A percentile compares a stretch with the other conserved stretches of the same genome.
phyloP scores from a whole-genome alignment of 805 yeast species.

The Candida chilensis region DNA sequence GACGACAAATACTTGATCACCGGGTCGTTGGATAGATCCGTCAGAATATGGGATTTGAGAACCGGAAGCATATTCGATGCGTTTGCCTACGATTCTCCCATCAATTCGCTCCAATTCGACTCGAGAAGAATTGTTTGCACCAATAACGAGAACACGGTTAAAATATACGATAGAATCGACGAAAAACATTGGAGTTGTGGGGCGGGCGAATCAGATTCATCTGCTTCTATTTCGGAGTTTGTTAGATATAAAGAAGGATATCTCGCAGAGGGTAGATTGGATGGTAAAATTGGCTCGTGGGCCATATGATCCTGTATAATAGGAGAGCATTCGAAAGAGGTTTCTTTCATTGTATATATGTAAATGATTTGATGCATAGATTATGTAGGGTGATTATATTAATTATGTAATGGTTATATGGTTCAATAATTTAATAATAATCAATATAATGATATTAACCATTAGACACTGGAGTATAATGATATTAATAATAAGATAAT shows the following conservation, averaged over 20 bases:
- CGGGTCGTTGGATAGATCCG: slow-evolving; percentile 53
- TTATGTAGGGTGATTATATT: too few relatives aligned
- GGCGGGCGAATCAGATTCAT: slow-evolving; percentile 18
- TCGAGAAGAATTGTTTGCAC: slow-evolving; percentile 44
- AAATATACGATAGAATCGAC: slow-evolving; percentile 48
- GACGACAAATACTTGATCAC: slow-evolving; percentile 57
- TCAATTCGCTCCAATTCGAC: slow-evolving; percentile 53
- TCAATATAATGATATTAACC: too few relatives aligned
- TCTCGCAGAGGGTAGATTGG: slow-evolving; percentile 51
- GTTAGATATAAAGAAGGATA: slow-evolving; percentile 56
- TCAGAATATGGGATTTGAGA: slow-evolving; percentile 68
- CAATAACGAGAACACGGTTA: slow-evolving; percentile 37
- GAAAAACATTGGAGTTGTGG: slow-evolving; percentile 48
- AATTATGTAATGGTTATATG: too few relatives aligned
- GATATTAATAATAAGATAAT: too few relatives aligned
- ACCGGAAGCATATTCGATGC: slow-evolving; percentile 56
- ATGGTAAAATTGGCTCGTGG: slow-evolving; percentile 60
- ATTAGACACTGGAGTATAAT: too few relatives aligned
- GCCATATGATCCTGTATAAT: slow-evolving; percentile 24
- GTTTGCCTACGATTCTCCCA: slow-evolving; percentile 50
- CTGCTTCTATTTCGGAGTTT: slow-evolving; percentile 19
- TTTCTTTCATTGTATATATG: background rate
- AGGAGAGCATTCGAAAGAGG: slow-evolving; percentile 17
- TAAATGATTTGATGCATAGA: too few relatives aligned
- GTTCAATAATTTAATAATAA: too few relatives aligned